These are phyloP conservation scores for Leishmania aethiopica DNA, from an alignment of 208 protist species.

Conservation along the genomic window DNA sequence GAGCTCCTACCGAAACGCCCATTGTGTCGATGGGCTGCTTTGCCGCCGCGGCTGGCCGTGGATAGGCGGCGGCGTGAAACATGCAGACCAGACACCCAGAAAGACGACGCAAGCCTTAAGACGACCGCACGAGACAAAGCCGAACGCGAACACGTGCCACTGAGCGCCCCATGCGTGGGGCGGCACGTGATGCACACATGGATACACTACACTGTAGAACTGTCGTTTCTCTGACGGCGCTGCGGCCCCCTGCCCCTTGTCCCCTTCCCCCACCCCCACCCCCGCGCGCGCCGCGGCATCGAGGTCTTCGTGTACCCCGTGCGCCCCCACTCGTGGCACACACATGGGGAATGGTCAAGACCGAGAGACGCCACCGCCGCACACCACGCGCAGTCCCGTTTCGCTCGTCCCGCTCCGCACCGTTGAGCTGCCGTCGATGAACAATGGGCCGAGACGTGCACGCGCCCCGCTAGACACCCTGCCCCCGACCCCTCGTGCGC, in stretches of 20 bases:
- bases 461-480: not conserved
- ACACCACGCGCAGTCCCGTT: conserved; percentile 11
- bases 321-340: conserved; percentile 19
- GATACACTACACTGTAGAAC: conserved; percentile 17
- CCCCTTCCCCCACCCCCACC: not conserved
- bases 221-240: conserved; percentile 12
- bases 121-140: no score
- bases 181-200: conserved; percentile 21
- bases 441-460: not conserved
- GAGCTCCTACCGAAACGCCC: no score
- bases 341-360: conserved; percentile 5
- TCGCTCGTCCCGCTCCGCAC: conserved; percentile 24
- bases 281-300: not conserved
- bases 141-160: not conserved
- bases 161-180: conserved; percentile 12
- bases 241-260: not conserved
- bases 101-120: no score
- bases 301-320: conserved; percentile 17
- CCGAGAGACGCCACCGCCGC: not conserved
- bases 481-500: not conserved
- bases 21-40: no score
- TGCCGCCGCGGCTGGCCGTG: conserved; percentile 12
- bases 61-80: conserved; percentile 20
- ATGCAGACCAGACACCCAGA: no score
- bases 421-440: conserved; percentile 6